Evolutionary conservation across 208 protist species (phyloP), one percentile per base, ranked within the genome.

Genomic region (Plasmodiophora brassicae): DNA sequence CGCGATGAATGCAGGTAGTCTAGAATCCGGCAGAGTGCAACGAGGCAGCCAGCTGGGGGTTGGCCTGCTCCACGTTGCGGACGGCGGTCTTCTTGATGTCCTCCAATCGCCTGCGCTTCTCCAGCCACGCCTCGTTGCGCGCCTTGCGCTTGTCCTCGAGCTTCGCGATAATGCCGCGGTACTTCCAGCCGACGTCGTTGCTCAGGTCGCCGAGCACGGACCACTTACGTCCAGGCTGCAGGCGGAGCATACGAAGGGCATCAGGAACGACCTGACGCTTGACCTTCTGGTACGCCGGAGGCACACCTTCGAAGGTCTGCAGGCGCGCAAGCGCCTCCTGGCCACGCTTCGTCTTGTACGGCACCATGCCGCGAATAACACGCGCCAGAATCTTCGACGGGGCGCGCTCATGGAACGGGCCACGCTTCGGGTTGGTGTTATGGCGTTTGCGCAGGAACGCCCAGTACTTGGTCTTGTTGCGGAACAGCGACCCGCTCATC

Each of bases 281-380:
- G 44, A 92, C 91, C 85, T 92, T 94, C 71, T 96, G 91, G 91
- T 95, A 98, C 35, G 92, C 92, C 8, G 92, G 41, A 41, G 97
- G 97, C 85, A 96, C 78, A 87, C 97, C 97, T 35, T 98, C 97
- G 88, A 96, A 97, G 43, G 92, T 50, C 89, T 93, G 93, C 20
- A 97, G 88, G 71, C 92, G 90, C 20, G 83, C 91, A 0, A 98
- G 84, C 41, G 96, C 96, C 0, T 65, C 88, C 25, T 39, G 89
- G 86, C 96, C 96, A 86, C 95, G 93, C 22, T 94, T 92, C 14
- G 94, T 96, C 90, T 97, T 97, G 93, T 97, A 94, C 46, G 97
- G 97, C 45, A 99, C 91, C 98, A 99, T 99, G 90, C 96, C 97
- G 90, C 98, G 95, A 90, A 99, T 94, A 43, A 94, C 93, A 91